A percentile compares a stretch with the other conserved stretches of the same genome.
These are phyloP conservation scores for Chloroidium sp. DNA, from an alignment of 163 green algal genomes.

Conservation along the genomic window DNA sequence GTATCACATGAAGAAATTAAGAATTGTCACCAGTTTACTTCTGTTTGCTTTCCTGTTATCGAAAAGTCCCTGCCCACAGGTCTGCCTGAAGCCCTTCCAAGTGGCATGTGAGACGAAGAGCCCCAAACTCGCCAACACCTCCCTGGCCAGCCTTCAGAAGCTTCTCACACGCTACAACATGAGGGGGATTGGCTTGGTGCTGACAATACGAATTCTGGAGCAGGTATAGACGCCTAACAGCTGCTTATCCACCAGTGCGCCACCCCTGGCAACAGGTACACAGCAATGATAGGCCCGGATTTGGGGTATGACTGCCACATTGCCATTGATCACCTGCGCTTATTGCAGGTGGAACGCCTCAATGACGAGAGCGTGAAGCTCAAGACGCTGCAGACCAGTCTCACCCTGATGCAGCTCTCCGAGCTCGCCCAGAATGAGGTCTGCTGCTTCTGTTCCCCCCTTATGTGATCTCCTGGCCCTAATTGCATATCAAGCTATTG, in stretches of 20 bases:
- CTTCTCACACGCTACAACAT: slow-evolving; percentile 63
- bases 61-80: slow-evolving; percentile 24
- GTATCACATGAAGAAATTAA: too few species aligned
- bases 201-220: slow-evolving; percentile 43
- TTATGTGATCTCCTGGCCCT: too few species aligned
- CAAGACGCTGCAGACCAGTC: slow-evolving; percentile 69
- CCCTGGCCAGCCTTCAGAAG: slow-evolving; percentile 62
- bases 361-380: slow-evolving; percentile 72
- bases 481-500: too few species aligned
- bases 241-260: too few species aligned
- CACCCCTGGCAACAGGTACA: too few species aligned
- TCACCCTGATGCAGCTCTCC: slow-evolving; percentile 70
- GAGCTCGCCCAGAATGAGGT: slow-evolving; percentile 33
- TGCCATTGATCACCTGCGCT: neutral
- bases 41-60: too few species aligned
- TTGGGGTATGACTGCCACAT: neutral
- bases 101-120: slow-evolving; percentile 65
- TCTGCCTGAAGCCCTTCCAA: slow-evolving; percentile 69
- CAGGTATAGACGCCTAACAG: slow-evolving; percentile 27
- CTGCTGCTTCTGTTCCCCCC: neutral
- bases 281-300: too few species aligned
- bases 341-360: slow-evolving; percentile 43
- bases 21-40: too few species aligned
- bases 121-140: slow-evolving; percentile 45
- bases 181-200: slow-evolving; percentile 25